phyloP scores from a whole-genome alignment of 306 rosid species.

The Medicago arabica region DNA sequence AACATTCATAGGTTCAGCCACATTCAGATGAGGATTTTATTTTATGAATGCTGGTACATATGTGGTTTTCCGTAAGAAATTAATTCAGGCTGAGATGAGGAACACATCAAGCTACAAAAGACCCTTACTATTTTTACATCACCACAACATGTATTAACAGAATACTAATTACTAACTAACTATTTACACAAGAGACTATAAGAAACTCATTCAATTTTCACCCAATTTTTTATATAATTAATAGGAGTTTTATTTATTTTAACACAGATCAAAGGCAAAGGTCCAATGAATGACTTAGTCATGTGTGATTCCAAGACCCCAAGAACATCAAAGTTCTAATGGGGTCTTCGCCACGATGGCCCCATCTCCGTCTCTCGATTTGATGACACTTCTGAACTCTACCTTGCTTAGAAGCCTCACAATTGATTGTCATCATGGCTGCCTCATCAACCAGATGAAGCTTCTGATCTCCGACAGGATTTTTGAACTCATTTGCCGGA shows the following conservation, averaged over 20 bases:
- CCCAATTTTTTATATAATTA: background rate
- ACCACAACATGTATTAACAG: background rate
- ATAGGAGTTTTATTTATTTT: background rate
- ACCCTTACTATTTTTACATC: slow-evolving; percentile 25
- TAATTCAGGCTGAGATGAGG: no score
- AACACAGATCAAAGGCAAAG: background rate
- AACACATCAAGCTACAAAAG: background rate
- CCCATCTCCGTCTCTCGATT: slow-evolving; percentile 37
- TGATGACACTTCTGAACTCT: slow-evolving; percentile 11
- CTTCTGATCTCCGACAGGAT: slow-evolving; percentile 41
- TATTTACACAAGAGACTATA: background rate
- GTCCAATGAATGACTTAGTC: background rate
- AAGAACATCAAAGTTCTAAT: slow-evolving; percentile 59
- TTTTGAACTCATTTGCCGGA: slow-evolving; percentile 25
- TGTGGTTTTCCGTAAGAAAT: no score
- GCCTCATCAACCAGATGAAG: slow-evolving; percentile 39
- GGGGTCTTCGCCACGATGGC: slow-evolving; percentile 47
- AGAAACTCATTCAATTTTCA: slow-evolving; percentile 21
- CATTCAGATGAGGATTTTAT: background rate
- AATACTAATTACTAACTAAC: background rate
- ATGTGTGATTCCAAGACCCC: slow-evolving; percentile 51
- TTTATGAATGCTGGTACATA: background rate
- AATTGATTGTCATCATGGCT: background rate
- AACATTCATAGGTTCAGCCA: no score
- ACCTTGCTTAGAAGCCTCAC: slow-evolving; percentile 30